Base-by-base conservation (phyloP, 164 flowering plant genomes). In the Amborella trichopoda region DNA sequence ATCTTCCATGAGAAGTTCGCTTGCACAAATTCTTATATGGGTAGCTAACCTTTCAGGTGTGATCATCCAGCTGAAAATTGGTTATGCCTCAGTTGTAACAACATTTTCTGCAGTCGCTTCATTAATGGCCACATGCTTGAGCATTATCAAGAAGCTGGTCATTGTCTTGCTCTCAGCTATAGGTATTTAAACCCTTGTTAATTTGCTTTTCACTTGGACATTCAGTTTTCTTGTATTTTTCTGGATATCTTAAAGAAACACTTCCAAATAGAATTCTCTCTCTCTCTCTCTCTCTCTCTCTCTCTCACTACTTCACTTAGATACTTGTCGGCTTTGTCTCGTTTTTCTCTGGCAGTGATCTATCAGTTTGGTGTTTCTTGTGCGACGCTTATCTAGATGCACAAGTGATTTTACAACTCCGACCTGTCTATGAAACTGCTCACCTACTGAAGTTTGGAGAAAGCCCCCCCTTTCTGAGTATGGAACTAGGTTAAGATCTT, bases 301-400 rank as follows among this genome's bases (percentile, higher is more conserved):
- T 28, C 36, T 20, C 11, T 18, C 39, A 28, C 6, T 6, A n/a
- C 39, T 13, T 23, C 2, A 0, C 5, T 10, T 40, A 45, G 17
- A 2, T 24, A 24, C 24, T 21, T 30, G 17, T n/a, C 21, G 11
- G n/a, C n/a, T 24, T 17, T n/a, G 38, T 16, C 11, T 40, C 24
- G 11, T 6, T 27, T 24, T 37, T 20, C 48, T 26, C 43, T 50
- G 51, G 24, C 90, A 90, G 95, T 68, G 95, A 90, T 65, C 61
- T 90, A 53, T 90, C 95, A 10, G 89, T 83, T 41, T 90, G 97
- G 97, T 90, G 95, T 46, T 89, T 78, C 64, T 55, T 69, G 6
- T 90, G 97, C 24, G 81, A 85, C 51, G 74, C 94, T 18, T 90
- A 90, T 65, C 57, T 86, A 14, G 93, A 90, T 60, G 94, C 83